Conservation (phyloP, 2,329 filamentous ascomycete species). For the Raffaelea arxii region DNA sequence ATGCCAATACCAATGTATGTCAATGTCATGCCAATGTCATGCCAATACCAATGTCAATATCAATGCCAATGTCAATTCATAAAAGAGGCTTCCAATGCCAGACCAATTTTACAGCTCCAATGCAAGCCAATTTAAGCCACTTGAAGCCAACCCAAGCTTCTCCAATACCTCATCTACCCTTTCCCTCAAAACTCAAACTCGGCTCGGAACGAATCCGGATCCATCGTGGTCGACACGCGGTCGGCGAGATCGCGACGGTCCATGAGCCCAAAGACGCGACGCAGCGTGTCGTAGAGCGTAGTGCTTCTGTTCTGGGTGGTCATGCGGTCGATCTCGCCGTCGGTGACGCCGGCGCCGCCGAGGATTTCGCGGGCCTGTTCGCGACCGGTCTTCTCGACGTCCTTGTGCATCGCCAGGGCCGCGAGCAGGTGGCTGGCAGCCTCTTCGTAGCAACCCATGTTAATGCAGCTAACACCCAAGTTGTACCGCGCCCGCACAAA, state of each 20-base stretch:
- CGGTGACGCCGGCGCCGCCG: conserved; percentile 43
- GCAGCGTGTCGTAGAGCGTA: conserved; percentile 88
- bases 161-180: background rate
- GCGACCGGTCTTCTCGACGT: conserved; percentile 76
- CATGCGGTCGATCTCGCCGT: conserved; percentile 75
- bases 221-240: conserved; percentile 78
- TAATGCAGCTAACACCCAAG: conserved; percentile 91
- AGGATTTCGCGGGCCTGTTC: conserved; percentile 78
- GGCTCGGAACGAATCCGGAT: conserved; percentile 77
- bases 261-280: conserved; percentile 96
- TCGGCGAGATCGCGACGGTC: conserved; percentile 79
- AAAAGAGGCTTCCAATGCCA: too few relatives aligned
- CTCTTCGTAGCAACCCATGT: conserved; percentile 90
- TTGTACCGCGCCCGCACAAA: conserved; percentile 97
- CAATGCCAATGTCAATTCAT: too few relatives aligned
- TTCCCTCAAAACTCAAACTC: conserved; percentile 69
- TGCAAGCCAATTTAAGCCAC: too few relatives aligned
- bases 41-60: too few relatives aligned
- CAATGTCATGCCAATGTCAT: too few relatives aligned
- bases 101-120: too few relatives aligned
- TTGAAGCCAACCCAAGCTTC: too few relatives aligned
- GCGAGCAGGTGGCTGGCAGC: conserved; percentile 88
- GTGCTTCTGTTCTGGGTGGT: conserved; percentile 93
- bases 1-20: too few relatives aligned
- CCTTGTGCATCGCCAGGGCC: conserved; percentile 89